These are phyloP conservation scores for Dentipellis fragilis DNA, from an alignment of 768 basidiomycete species.

Conservation along the genomic window DNA sequence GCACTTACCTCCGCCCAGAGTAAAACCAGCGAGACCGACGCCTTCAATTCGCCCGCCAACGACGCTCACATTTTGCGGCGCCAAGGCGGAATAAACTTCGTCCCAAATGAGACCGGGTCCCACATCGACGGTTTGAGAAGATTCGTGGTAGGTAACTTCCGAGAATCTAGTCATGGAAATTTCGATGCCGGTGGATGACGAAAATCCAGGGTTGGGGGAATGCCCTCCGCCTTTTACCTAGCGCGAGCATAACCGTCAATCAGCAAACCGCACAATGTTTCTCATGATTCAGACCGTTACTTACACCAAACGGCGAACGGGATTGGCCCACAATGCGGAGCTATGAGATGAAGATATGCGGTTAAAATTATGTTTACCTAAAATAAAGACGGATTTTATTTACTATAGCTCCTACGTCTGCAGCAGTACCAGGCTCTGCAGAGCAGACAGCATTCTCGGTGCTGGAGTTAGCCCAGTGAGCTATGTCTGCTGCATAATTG, in stretches of 20 bases:
- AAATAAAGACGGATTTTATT: neutral
- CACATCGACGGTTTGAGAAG: constrained; percentile 3
- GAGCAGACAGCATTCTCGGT: constrained; percentile 3
- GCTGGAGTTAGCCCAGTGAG: constrained; percentile 5
- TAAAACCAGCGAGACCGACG: constrained; percentile 14
- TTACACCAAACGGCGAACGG: neutral
- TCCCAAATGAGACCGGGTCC: constrained; percentile 17
- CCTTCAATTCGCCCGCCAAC: constrained; percentile 14
- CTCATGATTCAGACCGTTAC: neutral
- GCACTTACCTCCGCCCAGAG: constrained; percentile 13
- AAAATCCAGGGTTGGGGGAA: constrained; percentile 13
- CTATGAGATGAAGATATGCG: neutral
- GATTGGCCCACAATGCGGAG: neutral
- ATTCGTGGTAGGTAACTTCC: constrained; percentile 1
- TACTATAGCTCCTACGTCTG: constrained; percentile 8
- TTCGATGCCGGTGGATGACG: constrained; percentile 16
- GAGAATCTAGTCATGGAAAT: constrained; percentile 14
- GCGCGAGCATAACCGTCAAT: neutral
- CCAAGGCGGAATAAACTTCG: constrained; percentile 13
- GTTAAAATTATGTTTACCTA: neutral
- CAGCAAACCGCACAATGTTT: neutral
- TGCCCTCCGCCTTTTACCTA: constrained; percentile 17
- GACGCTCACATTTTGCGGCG: constrained; percentile 8
- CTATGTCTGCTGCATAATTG: constrained; percentile 1
- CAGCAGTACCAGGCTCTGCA: constrained; percentile 8